Evolutionary conservation across 192 early-diverging fungal genomes (phyloP), one percentile per base, ranked within the genome.

Genomic region (Entomortierella parvispora): DNA sequence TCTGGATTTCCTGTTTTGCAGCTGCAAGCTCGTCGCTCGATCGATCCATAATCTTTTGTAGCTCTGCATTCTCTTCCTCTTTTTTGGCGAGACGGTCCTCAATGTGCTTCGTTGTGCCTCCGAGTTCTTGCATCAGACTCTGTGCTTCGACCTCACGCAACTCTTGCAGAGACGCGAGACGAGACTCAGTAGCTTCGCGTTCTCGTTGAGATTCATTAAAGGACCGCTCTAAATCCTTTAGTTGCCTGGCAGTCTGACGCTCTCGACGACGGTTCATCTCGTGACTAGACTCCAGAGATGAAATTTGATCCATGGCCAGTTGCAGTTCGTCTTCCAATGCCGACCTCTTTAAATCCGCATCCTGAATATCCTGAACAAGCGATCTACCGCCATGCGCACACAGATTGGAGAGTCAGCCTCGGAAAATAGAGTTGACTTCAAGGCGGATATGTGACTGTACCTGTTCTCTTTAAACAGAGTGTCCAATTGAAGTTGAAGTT

Each of bases 31-130:
- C 74, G n/a, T 77, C 74, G 26, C 65, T 68, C 25, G 54, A 52
- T 10, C 74, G 74, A 53, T 85, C 80, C 43, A 71, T 51, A 23
- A 82, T 83, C 28, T 48, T 54, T 26, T 83, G 82, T 32, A 85
- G 69, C 18, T 69, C 76, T 14, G 80, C 74, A 58, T 72, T 82
- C 47, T 87, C 82, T 50, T 87, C 79, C 45, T 85, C 82, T 32
- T 85, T 82, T 61, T 82, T 69, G 20, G 62, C 60, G 18, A 69
- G 62, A 29, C 45, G 67, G 20, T 79, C 76, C n/a, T 82, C 66
- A 51, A 66, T 71, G 34, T 69, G 28, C 32, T 80, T 77, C 20
- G 77, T 80, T 28, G 77, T 71, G 31, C 79, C 72, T 5, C 60
- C 58, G 0, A 83, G 62, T 28, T 77, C 69, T 20, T 62, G 79